Base-by-base conservation (phyloP, 345 rosid genomes). In the Triadica sebifera region DNA sequence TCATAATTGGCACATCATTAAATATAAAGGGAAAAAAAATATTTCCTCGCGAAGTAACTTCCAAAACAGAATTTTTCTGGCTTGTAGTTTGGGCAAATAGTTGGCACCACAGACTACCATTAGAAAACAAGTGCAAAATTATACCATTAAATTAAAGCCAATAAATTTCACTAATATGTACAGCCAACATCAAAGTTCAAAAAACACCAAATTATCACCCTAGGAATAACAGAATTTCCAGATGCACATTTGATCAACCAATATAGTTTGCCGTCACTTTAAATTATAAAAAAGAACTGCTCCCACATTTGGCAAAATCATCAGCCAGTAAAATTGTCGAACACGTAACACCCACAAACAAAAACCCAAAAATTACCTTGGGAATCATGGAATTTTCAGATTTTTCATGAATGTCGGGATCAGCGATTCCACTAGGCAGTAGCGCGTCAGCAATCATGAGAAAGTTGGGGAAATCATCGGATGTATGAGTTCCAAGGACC, bases 401-500 rank as follows among this genome's bases (percentile, higher is more conserved):
- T 46, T 37, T 49, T 1, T 79, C 76, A 2, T 70, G 79, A 65
- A 81, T 17, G 22, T 83, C 79, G 10, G 85, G 67, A 65, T 86
- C 92, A 1, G 91, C 77, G 3, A 71, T 83, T 2, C 80, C 76
- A 5, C 87, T 75, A 0, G 99, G 97, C 15, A 95, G 83, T 60
- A 90, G 72, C 1, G 81, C 92, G 29, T 91, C 90, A 65, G 98
- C 99, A 57, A 93, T 74, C 90, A 93, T 85, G 56, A 95, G 92
- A 70, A 78, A 91, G 74, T 93, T 92, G 20, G 87, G 86, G 25
- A 80, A 71, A 51, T 80, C 90, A 58, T 90, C 94, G 82, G 94
- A 87, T 65, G 99, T 93, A 71, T 95, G 94, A 71, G 97, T 93
- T 0, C 99, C 97, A 20, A 95, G 87, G 20, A 91, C 81, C 43